Evolutionary conservation across 2,329 filamentous ascomycete species (phyloP).

Genomic region (Trichophyton verrucosum): DNA sequence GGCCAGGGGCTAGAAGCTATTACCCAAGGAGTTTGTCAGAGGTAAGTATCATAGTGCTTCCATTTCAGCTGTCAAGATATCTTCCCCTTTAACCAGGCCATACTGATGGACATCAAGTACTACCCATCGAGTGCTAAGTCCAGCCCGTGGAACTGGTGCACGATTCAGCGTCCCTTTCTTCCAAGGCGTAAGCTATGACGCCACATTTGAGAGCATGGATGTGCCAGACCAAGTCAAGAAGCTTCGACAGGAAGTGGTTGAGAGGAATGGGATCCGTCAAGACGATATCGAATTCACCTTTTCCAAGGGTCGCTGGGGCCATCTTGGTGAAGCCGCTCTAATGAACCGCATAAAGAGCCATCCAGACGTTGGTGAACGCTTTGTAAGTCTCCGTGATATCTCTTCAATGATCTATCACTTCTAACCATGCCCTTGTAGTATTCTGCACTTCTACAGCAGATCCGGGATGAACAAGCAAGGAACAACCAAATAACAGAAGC

Average conservation of each 20-base stretch:
- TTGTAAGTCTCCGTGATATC: constrained; percentile 29
- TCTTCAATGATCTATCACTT: background rate
- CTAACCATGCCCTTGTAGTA: constrained; percentile 33
- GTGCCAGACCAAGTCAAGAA: constrained; percentile 51
- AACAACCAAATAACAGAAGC: constrained; percentile 13
- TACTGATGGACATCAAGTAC: constrained; percentile 37
- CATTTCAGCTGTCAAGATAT: background rate
- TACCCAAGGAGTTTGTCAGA: constrained; percentile 68
- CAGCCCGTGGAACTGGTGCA: constrained; percentile 54
- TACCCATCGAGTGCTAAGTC: constrained; percentile 72
- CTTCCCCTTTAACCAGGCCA: background rate
- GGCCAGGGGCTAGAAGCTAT: constrained; percentile 78
- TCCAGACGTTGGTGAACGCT: constrained; percentile 71
- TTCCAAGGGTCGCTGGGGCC: constrained; percentile 52
- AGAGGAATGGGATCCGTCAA: constrained; percentile 42
- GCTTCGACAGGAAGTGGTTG: constrained; percentile 49
- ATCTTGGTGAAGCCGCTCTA: constrained; percentile 69
- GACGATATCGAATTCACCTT: constrained; percentile 86
- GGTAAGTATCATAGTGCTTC: constrained; percentile 6
- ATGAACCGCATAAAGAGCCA: constrained; percentile 78
- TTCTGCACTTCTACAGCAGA: constrained; percentile 44
- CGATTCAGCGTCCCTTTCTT: constrained; percentile 78
- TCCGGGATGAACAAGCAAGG: constrained; percentile 46
- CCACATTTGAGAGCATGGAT: constrained; percentile 65
- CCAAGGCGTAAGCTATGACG: constrained; percentile 69